Evolutionary conservation across 106 monocot species (phyloP), one percentile per base, ranked within the genome.

Genomic region (Dendrobium huoshanense): DNA sequence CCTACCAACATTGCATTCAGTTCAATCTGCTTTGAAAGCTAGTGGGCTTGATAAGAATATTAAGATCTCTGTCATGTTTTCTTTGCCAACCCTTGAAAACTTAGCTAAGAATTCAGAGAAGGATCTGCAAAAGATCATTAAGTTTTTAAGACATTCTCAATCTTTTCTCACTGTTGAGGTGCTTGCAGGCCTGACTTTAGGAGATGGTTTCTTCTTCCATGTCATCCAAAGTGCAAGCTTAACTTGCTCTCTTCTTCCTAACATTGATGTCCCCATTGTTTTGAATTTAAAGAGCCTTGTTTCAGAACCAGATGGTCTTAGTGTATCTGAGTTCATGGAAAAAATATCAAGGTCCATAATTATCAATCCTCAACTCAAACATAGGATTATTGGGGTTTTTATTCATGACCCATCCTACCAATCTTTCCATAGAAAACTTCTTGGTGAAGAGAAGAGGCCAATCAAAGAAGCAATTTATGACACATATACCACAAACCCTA

Each of bases 401-500:
- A 31, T 79, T 79, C 42, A 56, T 47, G 1, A 80, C 74, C 42
- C 43, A 44, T 27, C 74, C 79, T 81, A 82, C 68, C 78, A 82
- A 68, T 68, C 81, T 56, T 86, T 83, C 20, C 85, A 49, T 6
- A 83, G 87, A 87, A 74, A 79, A 55, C 93, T 93, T 31, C 55
- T 84, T 19, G 18, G 33, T 61, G 68, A 83, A 67, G 75, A n/a
- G 4, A 72, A 43, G 29, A 16, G 4, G 6, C 41, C 18, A 24
- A 81, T 75, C 45, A 85, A 80, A 77, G 48, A 74, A 58, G 81
- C 78, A 20, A 42, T 79, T 44, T 84, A 80, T 81, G 94, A 88
- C 80, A 18, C 37, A 25, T 29, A 79, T 10, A 48, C 79, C 16
- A 6, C 78, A 6, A 61, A 61, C 10, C 61, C 61, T 61, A 8